Evolutionary conservation across 1,284 basidiomycete species (phyloP).

Genomic region (Caloboletus firmus): DNA sequence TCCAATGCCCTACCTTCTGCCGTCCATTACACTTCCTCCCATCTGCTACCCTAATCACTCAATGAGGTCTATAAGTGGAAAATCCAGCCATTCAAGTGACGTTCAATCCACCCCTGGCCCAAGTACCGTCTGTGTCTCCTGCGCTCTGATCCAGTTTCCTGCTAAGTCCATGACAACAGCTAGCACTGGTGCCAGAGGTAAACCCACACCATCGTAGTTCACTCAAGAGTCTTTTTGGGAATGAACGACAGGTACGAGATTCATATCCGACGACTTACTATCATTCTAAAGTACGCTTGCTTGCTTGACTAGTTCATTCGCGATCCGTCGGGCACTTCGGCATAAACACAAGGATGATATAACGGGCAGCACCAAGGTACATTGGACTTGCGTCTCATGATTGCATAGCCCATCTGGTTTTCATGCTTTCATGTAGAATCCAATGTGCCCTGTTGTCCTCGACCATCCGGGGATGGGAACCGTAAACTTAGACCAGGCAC

Average conservation of each 20-base stretch:
- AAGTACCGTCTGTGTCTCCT: not conserved
- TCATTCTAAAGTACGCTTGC: not conserved
- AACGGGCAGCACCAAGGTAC: not conserved
- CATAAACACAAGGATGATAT: not conserved
- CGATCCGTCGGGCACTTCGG: not conserved
- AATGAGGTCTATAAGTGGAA: not conserved
- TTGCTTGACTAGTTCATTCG: not conserved
- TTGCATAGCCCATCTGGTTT: not conserved
- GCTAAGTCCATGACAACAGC: not conserved
- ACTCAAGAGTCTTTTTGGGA: not conserved
- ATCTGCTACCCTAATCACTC: not conserved
- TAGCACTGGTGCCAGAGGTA: not conserved
- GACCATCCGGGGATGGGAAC: not conserved
- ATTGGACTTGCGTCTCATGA: not conserved
- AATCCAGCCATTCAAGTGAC: not conserved
- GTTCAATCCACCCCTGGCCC: not conserved
- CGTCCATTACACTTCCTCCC: not conserved
- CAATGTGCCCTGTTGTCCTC: not conserved
- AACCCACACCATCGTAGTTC: not conserved
- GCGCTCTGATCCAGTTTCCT: not conserved
- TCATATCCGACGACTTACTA: not conserved
- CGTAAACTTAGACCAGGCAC: not conserved
- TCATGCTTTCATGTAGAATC: not conserved
- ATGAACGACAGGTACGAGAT: not conserved
- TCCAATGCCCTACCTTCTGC: not conserved